phyloP scores from a whole-genome alignment of 2,329 filamentous ascomycete species.

The Didymellaceae sp. region DNA sequence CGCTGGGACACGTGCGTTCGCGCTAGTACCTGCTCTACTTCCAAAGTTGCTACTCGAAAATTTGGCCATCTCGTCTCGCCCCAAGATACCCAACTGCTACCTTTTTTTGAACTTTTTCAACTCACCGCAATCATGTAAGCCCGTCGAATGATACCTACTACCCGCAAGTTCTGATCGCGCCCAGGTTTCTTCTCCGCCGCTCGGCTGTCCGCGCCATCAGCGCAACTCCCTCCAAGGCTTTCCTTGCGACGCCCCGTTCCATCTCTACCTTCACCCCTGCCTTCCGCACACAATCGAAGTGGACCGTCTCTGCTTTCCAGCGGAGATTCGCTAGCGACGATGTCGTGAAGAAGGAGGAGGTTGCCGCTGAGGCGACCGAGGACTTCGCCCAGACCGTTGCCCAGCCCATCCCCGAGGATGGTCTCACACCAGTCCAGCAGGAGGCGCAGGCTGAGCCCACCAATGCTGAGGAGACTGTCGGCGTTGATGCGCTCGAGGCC shows the following conservation, averaged over 20 bases:
- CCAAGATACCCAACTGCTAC: conserved; percentile 9
- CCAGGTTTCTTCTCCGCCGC: conserved; percentile 65
- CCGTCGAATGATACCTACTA: neutral
- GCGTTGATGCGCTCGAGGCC: conserved; percentile 32
- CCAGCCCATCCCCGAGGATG: conserved; percentile 45
- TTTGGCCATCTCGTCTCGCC: conserved; percentile 12
- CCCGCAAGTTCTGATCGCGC: conserved; percentile 11
- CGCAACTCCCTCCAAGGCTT: conserved; percentile 53
- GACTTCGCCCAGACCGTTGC: conserved; percentile 46
- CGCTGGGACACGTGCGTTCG: neutral
- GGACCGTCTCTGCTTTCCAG: conserved; percentile 51
- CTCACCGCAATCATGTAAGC: conserved; percentile 27
- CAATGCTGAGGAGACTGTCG: conserved; percentile 37
- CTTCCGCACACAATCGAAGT: conserved; percentile 46
- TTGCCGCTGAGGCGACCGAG: conserved; percentile 32
- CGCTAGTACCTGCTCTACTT: conserved; percentile 6
- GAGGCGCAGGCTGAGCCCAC: conserved; percentile 32
- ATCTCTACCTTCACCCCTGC: conserved; percentile 43
- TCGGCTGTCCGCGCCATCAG: conserved; percentile 62
- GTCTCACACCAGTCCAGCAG: conserved; percentile 34
- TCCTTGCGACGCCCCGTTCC: conserved; percentile 51
- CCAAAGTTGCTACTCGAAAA: conserved; percentile 5
- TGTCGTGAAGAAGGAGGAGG: conserved; percentile 47
- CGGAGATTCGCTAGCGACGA: conserved; percentile 59
- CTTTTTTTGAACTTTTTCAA: neutral